phyloP scores from a whole-genome alignment of 352 stramenopile genomes.

The Phytophthora cactorum region DNA sequence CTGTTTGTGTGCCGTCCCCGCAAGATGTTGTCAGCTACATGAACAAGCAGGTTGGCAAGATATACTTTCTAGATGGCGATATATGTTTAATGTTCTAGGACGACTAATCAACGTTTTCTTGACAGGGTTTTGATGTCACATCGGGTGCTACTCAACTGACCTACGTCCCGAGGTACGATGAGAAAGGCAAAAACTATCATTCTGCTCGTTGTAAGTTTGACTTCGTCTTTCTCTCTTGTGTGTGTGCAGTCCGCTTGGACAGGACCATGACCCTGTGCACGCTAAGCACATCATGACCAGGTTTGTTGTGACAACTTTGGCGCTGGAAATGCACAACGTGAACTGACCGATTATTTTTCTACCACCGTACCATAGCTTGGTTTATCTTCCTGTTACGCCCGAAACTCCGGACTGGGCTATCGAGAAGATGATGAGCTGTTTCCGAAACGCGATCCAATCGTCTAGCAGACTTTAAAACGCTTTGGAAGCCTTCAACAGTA shows the following conservation, averaged over 20 bases:
- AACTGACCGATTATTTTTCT: conserved; percentile 4
- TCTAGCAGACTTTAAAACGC: conserved; percentile 35
- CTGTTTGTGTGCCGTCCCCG: conserved; percentile 69
- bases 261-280: conserved; percentile 57
- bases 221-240: neutral
- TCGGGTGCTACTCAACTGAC: conserved; percentile 75
- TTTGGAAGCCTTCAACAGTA: neutral
- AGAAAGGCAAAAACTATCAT: neutral
- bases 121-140: conserved; percentile 82
- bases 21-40: conserved; percentile 64
- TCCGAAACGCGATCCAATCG: conserved; percentile 56
- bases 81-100: neutral
- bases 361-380: conserved; percentile 42
- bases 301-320: conserved; percentile 36
- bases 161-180: conserved; percentile 65
- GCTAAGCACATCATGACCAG: conserved; percentile 81
- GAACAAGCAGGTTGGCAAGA: conserved; percentile 63
- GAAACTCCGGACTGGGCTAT: conserved; percentile 82
- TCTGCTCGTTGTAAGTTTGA: neutral
- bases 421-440: conserved; percentile 76
- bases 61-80: no score
- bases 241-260: conserved; percentile 46
- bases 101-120: neutral
- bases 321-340: neutral
- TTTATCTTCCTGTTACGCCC: conserved; percentile 80